Conservation (phyloP, 371 early-diverging fungal species). For the Mortierella sp. region DNA sequence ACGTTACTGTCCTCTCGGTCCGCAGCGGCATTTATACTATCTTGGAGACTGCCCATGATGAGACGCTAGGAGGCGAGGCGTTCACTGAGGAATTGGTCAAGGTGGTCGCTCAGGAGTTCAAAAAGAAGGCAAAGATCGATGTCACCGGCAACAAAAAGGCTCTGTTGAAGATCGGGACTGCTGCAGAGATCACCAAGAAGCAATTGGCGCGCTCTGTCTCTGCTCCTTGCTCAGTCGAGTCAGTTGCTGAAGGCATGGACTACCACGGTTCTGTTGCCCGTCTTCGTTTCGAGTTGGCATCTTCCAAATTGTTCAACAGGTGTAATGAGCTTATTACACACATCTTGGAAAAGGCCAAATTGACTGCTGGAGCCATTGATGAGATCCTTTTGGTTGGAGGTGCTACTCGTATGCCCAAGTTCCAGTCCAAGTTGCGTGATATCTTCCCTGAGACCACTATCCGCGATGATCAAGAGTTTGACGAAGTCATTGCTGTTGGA, state of each 20-base stretch:
- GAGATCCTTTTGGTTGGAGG: conserved; percentile 98
- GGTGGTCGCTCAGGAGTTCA: conserved; percentile 89
- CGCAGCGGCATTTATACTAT: conserved; percentile 93
- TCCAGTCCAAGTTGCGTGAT: conserved; percentile 82
- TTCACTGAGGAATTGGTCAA: conserved; percentile 91
- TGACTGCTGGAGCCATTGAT: conserved; percentile 66
- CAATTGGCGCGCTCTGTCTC: conserved; percentile 86
- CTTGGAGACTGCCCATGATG: conserved; percentile 85
- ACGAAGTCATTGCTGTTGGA: conserved; percentile 98
- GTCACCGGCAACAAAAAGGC: conserved; percentile 80
- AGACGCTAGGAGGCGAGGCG: conserved; percentile 90
- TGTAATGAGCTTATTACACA: conserved; percentile 79
- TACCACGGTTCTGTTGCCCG: conserved; percentile 89
- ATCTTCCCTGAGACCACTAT: conserved; percentile 89
- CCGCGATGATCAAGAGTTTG: conserved; percentile 81
- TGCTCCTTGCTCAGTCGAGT: conserved; percentile 94
- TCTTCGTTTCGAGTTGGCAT: conserved; percentile 92
- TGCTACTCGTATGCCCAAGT: conserved; percentile 97
- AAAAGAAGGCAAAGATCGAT: conserved; percentile 85
- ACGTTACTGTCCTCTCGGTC: conserved; percentile 88
- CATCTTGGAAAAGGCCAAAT: conserved; percentile 55
- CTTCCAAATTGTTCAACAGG: conserved; percentile 80
- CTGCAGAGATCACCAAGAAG: conserved; percentile 94
- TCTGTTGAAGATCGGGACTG: conserved; percentile 83
- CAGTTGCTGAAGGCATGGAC: conserved; percentile 93